Percentiles rank a stretch among this genome's conserved stretches.
Evolutionary conservation across 2,329 filamentous ascomycete species (phyloP).

Genomic region (Penicillium hordei): DNA sequence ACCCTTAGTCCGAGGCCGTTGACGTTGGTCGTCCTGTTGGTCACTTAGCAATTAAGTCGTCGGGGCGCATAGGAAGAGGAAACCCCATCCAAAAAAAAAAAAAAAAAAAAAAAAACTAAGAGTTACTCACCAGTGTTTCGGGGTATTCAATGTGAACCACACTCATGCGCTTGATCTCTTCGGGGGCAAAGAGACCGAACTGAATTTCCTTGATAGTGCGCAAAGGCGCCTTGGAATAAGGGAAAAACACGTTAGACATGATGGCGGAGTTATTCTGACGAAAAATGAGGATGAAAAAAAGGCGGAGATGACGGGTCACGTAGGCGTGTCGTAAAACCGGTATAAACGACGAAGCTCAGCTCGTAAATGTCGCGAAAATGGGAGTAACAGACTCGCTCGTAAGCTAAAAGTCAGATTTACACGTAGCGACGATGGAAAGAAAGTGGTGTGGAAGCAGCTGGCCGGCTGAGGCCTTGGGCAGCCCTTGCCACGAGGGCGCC

Average conservation of each 20-base stretch:
- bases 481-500: slow-evolving; percentile 51
- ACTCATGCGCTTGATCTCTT: slow-evolving; percentile 99
- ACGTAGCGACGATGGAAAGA: slow-evolving; percentile 35
- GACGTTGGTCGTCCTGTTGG: slow-evolving; percentile 75
- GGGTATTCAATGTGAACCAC: slow-evolving; percentile 94
- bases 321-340: slow-evolving; percentile 13
- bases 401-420: slow-evolving; percentile 14
- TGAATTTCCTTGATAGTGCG: slow-evolving; percentile 99
- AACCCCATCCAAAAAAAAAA: neutral
- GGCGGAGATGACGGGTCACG: slow-evolving; percentile 12
- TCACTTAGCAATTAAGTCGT: slow-evolving; percentile 18
- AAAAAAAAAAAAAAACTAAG: too few species aligned
- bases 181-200: slow-evolving; percentile 94
- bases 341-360: slow-evolving; percentile 16
- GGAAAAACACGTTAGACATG: slow-evolving; percentile 91
- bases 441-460: slow-evolving; percentile 36
- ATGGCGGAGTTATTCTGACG: slow-evolving; percentile 44
- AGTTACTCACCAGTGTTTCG: slow-evolving; percentile 77
- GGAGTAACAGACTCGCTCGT: slow-evolving; percentile 17
- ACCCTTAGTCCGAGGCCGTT: slow-evolving; percentile 84
- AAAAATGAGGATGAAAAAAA: slow-evolving; percentile 12
- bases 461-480: slow-evolving; percentile 48
- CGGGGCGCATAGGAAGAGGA: neutral
- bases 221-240: slow-evolving; percentile 90
- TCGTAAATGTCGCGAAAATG: slow-evolving; percentile 20